These are phyloP conservation scores for Erythrobasidium hasegawianum DNA, from an alignment of 1,284 basidiomycete species.

Conservation along the genomic window DNA sequence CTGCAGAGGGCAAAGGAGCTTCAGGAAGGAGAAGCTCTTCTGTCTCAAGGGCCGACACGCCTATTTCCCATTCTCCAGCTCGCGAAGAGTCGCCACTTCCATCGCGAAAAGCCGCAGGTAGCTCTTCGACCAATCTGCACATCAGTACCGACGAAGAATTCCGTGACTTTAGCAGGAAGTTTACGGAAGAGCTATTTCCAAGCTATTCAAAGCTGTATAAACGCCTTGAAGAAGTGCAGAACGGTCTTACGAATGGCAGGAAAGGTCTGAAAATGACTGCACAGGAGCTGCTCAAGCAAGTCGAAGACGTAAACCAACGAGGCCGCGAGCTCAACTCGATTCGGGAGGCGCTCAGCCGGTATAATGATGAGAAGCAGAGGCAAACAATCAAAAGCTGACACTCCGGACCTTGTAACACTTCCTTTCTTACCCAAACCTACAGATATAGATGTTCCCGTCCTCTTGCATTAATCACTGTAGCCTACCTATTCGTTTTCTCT, in stretches of 20 bases:
- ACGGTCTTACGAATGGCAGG: not conserved
- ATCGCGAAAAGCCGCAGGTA: not conserved
- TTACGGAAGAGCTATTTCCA: slow-evolving; percentile 15
- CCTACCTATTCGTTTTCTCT: not conserved
- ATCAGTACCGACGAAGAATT: slow-evolving; percentile 27
- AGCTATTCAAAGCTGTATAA: slow-evolving; percentile 3
- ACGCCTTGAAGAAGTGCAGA: slow-evolving; percentile 11
- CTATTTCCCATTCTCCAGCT: slow-evolving; percentile 7
- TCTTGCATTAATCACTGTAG: no score
- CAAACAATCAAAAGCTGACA: not conserved
- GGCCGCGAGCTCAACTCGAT: slow-evolving; percentile 17
- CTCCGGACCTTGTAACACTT: no score
- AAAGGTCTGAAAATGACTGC: not conserved
- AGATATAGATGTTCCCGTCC: no score
- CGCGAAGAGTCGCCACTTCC: not conserved
- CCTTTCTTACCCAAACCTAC: no score
- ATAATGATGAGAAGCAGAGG: slow-evolving; percentile 6
- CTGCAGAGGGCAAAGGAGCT: not conserved
- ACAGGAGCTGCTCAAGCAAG: slow-evolving; percentile 1
- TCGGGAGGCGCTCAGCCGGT: slow-evolving; percentile 9
- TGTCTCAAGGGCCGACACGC: slow-evolving; percentile 24
- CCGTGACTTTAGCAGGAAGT: not conserved
- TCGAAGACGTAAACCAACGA: slow-evolving; percentile 25
- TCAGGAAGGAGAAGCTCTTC: not conserved
- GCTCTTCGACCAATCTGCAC: not conserved